Evolutionary conservation across 2,329 filamentous ascomycete genomes (phyloP), one percentile per base, ranked within the genome.

Genomic region (Aspergillus novoparasiticus): DNA sequence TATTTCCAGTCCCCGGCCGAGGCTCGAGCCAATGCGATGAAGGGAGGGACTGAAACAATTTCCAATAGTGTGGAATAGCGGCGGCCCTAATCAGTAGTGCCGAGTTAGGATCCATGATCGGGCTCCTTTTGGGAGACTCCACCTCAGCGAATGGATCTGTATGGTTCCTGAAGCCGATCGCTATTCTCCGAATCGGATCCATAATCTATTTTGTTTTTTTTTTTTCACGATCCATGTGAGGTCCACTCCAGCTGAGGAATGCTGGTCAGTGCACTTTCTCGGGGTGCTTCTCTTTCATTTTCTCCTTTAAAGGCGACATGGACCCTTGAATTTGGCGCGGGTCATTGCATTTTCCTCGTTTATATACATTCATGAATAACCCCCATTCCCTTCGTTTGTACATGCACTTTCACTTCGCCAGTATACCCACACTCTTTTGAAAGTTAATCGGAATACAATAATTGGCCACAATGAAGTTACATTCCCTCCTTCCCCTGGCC

Each of bases 401-500:
- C 16, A 51, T 46, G 14, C 14, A 36, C 34, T 14, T 36, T 36
- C 34, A 16, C 12, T 36, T 6, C 2, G 14, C 12, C 34, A 16
- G 34, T 14, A 36, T 36, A 36, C 34, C 14, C 34, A 36, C 34
- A 36, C 14, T 36, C 34, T 6, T 36, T 36, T 16, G 34, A 36
- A 36, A 36, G 14, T 16, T 6, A 36, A 16, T 36, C 5, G 14
- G 5, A 46, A 26, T 46, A 46, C 11, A 12, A 43, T 19, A 28
- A 16, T 16, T 14, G 6, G 14, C 46, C 16, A 39, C 9, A 19
- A 55, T 55, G 51, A 55, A 55, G 32, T 32, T 55, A 8, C 51
- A 55, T 16, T 32, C 59, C 26, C 63, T 72, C 57, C 54, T 68
- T 10, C 28, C 39, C 54, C 11, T 55, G n/a, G n/a, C 28, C 30